A percentile compares a stretch with the other conserved stretches of the same genome.
Conservation (phyloP, 495 filamentous ascomycete genomes). For the Tuber melanosporum region DNA sequence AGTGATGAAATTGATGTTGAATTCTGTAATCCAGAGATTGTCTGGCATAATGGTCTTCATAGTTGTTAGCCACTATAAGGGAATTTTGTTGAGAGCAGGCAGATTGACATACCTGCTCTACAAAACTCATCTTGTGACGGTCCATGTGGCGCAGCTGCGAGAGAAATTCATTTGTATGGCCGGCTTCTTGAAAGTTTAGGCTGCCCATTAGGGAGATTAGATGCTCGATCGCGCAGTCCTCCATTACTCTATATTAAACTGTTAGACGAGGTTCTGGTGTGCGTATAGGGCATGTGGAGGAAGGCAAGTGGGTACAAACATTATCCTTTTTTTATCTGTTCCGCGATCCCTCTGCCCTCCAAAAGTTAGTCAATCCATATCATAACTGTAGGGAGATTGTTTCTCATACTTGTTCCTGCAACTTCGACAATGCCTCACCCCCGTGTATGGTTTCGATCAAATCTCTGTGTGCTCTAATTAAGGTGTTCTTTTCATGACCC, state of each 20-base stretch:
- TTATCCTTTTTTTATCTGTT: neutral
- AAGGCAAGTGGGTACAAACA: neutral
- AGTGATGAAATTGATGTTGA: constrained; percentile 3
- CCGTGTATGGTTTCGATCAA: too few relatives aligned
- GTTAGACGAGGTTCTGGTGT: neutral
- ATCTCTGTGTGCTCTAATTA: too few relatives aligned
- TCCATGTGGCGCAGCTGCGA: neutral
- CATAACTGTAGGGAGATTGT: neutral
- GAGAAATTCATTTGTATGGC: neutral
- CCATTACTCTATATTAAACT: neutral
- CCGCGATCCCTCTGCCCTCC: neutral
- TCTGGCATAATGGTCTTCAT: constrained; percentile 2
- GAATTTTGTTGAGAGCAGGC: neutral
- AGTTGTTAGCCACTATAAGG: neutral
- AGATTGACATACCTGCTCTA: neutral
- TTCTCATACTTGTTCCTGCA: too few relatives aligned
- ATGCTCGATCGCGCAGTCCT: neutral
- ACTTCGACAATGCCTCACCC: too few relatives aligned
- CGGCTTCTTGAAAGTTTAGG: neutral
- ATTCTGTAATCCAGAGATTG: constrained; percentile 6
- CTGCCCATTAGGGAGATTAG: neutral
- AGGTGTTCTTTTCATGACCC: too few relatives aligned
- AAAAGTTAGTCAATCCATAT: neutral
- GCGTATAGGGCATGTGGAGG: neutral
- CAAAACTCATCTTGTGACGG: neutral